Percentiles rank a stretch among this genome's conserved stretches.
These are phyloP conservation scores for Claviceps africana DNA, from an alignment of 2,329 filamentous ascomycete genomes.

Conservation along the genomic window DNA sequence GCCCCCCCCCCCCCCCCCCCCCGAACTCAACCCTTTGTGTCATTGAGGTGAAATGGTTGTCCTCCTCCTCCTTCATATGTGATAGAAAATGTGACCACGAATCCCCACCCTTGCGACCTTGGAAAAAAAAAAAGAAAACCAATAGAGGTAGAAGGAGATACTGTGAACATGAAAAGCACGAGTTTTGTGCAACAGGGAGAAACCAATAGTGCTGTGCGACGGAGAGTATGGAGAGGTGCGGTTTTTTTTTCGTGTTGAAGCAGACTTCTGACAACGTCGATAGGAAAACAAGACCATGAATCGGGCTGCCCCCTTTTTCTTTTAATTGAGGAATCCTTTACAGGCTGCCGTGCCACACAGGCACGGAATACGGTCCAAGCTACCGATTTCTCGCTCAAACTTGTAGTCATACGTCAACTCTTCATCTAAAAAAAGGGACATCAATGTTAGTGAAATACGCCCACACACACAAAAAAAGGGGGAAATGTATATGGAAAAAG, in stretches of 20 bases:
- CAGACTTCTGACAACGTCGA: background rate
- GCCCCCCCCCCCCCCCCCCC: background rate
- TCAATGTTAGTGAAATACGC: background rate
- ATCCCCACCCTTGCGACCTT: background rate
- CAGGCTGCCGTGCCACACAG: conserved; percentile 91
- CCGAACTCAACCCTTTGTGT: background rate
- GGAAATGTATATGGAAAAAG: no score
- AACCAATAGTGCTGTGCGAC: conserved; percentile 1
- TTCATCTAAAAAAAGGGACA: conserved; percentile 55
- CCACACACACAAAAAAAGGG: no score
- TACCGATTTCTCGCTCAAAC: conserved; percentile 93
- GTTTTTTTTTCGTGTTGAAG: background rate
- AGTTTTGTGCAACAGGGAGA: background rate
- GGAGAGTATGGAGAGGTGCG: background rate
- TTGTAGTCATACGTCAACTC: conserved; percentile 99
- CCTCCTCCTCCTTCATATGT: background rate
- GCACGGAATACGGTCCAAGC: conserved; percentile 89
- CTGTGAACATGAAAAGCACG: background rate
- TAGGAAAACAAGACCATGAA: no score
- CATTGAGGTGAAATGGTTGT: background rate
- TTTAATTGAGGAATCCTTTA: conserved; percentile 97
- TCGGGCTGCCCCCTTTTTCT: background rate
- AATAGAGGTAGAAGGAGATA: background rate
- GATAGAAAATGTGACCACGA: background rate
- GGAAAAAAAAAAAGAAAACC: background rate